Evolutionary conservation across 1,284 basidiomycete genomes (phyloP).

Genomic region (Anthracocystis walkeri): DNA sequence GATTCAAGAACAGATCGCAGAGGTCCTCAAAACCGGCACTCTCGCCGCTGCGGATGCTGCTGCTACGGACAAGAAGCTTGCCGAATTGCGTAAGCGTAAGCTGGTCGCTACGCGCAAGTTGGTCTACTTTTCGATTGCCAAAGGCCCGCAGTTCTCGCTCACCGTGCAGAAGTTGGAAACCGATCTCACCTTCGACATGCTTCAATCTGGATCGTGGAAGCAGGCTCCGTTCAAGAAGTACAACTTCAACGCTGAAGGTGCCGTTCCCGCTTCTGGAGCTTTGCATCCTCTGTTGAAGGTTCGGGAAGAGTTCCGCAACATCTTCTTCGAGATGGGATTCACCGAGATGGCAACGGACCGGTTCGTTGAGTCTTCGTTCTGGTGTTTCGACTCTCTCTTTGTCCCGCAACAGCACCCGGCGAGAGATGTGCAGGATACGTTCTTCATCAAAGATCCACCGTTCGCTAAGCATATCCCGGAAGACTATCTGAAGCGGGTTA

Average conservation of each 20-base stretch:
- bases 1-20: conserved; percentile 78
- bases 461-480: conserved; percentile 81
- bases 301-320: conserved; percentile 95
- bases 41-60: conserved; percentile 74
- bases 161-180: conserved; percentile 97
- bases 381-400: conserved; percentile 99
- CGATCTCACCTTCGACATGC: conserved; percentile 94
- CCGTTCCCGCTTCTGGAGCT: conserved; percentile 87
- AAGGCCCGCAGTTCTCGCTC: conserved; percentile 88
- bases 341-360: conserved; percentile 99
- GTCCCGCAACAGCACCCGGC: conserved; percentile 99
- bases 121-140: conserved; percentile 90
- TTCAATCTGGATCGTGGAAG: conserved; percentile 75
- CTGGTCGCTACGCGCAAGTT: conserved; percentile 78
- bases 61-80: conserved; percentile 74
- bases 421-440: conserved; percentile 97
- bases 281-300: conserved; percentile 97
- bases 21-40: conserved; percentile 80
- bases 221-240: conserved; percentile 86
- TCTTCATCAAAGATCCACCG: conserved; percentile 95
- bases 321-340: conserved; percentile 99
- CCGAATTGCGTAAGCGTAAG: conserved; percentile 86
- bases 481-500: conserved; percentile 90
- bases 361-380: conserved; percentile 98
- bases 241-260: conserved; percentile 97